phyloP scores from a whole-genome alignment of 2,329 filamentous ascomycete genomes.

The Plectosphaerella plurivora region DNA sequence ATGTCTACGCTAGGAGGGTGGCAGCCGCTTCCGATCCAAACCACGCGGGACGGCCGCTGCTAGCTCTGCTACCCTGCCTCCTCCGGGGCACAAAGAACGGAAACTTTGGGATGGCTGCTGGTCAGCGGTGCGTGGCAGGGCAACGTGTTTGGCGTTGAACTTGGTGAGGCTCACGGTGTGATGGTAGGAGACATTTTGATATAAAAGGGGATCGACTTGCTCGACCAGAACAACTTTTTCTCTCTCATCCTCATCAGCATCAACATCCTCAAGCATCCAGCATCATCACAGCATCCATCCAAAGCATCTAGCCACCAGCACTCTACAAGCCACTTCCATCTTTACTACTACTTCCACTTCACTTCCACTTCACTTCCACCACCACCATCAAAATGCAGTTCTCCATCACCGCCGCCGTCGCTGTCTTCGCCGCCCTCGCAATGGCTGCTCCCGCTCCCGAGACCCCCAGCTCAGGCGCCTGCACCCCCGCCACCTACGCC shows the following conservation, averaged over 20 bases:
- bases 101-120: background rate
- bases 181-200: background rate
- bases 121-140: background rate
- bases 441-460: conserved; percentile 9
- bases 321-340: background rate
- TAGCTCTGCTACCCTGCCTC: background rate
- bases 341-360: background rate
- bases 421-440: conserved; percentile 15
- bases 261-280: background rate
- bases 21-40: background rate
- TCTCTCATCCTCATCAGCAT: background rate
- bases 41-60: background rate
- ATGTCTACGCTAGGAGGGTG: background rate
- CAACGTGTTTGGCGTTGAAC: background rate
- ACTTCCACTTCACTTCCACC: background rate
- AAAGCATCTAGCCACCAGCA: too few relatives aligned
- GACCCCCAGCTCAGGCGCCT: conserved; percentile 9
- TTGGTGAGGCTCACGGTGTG: background rate
- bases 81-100: background rate
- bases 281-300: too few relatives aligned
- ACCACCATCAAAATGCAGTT: conserved; percentile 8
- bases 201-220: background rate
- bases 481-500: conserved; percentile 28
- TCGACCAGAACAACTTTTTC: background rate
- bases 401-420: conserved; percentile 8